phyloP scores from a whole-genome alignment of 768 basidiomycete species.

The Lactifluus echinatus region DNA sequence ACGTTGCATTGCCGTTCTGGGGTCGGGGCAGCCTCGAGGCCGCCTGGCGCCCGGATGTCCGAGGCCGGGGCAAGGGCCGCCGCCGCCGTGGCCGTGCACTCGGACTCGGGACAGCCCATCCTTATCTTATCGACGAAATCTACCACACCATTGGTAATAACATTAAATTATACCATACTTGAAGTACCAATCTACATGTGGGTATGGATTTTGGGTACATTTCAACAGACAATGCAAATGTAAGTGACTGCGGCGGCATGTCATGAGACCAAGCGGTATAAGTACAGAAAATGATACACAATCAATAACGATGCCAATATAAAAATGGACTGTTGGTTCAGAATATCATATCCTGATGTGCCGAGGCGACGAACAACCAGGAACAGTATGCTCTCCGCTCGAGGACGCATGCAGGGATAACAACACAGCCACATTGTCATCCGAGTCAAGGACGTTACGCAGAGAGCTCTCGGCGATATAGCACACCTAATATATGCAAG shows the following conservation, averaged over 20 bases:
- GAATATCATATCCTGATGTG: slow-evolving; percentile 33
- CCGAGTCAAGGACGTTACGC: slow-evolving; percentile 54
- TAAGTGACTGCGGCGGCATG: slow-evolving; percentile 15
- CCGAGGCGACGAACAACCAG: slow-evolving; percentile 29
- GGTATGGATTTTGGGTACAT: slow-evolving; percentile 3
- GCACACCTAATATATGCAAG: slow-evolving; percentile 47
- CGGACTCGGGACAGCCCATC: neutral
- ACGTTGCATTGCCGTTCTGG: neutral
- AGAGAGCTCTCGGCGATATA: slow-evolving; percentile 66
- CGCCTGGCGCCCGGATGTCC: no score
- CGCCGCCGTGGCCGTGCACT: neutral
- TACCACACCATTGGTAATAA: neutral
- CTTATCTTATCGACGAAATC: slow-evolving; percentile 6
- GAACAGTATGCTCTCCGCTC: slow-evolving; percentile 24
- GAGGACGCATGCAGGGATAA: slow-evolving; percentile 47
- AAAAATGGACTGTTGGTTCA: neutral
- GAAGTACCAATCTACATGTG: slow-evolving; percentile 4
- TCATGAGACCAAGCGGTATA: slow-evolving; percentile 8
- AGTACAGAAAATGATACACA: slow-evolving; percentile 2
- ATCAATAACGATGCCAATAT: slow-evolving; percentile 1
- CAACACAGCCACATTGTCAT: slow-evolving; percentile 56
- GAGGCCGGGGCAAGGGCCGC: neutral
- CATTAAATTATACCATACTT: slow-evolving; percentile 2
- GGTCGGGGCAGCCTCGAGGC: slow-evolving; percentile 1
- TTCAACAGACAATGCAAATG: slow-evolving; percentile 5